Base-by-base conservation (phyloP, 345 rosid species). In the Melaleuca alternifolia region DNA sequence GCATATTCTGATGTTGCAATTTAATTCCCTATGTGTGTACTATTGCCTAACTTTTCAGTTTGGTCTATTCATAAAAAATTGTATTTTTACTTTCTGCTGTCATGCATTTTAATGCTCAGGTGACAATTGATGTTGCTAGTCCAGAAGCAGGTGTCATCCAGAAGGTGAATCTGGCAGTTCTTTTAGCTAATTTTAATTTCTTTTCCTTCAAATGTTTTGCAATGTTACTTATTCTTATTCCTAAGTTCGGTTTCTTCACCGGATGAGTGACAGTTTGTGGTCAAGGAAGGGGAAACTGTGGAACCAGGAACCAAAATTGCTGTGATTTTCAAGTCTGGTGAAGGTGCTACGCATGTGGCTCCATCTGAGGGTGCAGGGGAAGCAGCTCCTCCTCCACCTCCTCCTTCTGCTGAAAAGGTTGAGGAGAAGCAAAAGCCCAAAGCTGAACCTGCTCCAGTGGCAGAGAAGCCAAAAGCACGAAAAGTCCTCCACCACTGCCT, bases 211-310 rank as follows among this genome's bases (percentile, higher is more conserved):
- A 26, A 24, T 37, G 7, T 46, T 71, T 20, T 82, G 71, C 77
- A 57, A 77, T 15, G 1, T 10, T 15, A 50, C 53, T 3, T 26
- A 11, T 24, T 30, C 51, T 79, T 54, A 86, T 46, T 57, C 26
- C 37, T 56, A 24, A 37, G 33, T 1, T 61, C 76, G 7, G 51
- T 10, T 46, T 37, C 85, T 52, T 33, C 37, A 7, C 46, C 1
- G 84, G 11, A 59, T 86, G 83, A 84, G 57, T 89, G n/a, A 65
- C 93, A 96, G 99, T 92, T 92, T 86, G 87, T 95, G 81, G 99
- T 96, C 83, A 96, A 95, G 89, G 99, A 95, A 92, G 99, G 99
- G 26, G 99, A 96, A 77, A 98, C 98, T 54, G 99, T 98, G 76
- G 99, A 95, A 85, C 98, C 99, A 0, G 98, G 99, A 86, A 87